Evolutionary conservation across 2,329 filamentous ascomycete species (phyloP), one percentile per base, ranked within the genome.

Genomic region (Sordariomycetes sp.): DNA sequence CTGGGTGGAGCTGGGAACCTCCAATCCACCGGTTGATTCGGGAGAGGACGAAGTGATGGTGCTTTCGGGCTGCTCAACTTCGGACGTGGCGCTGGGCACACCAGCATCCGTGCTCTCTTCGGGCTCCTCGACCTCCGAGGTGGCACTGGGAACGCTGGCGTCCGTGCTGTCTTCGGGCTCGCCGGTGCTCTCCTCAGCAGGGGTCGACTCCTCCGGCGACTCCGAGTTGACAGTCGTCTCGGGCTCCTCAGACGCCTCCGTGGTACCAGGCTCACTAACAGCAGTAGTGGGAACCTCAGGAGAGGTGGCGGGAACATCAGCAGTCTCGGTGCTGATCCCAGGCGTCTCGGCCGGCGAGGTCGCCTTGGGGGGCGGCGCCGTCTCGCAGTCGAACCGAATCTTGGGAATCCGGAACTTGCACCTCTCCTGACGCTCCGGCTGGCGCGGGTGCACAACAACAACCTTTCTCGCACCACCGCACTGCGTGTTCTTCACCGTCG

Each of bases 401-500:
- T 77, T 79, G 73, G 88, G 86, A 64, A 94, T 80, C 64, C 84
- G 83, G 64, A 95, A 78, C 64, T 79, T 78, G 76, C 89, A 94
- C 64, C 71, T 73, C 54, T 77, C 71, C 68, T 82, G 77, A 66
- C 78, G 76, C 61, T 77, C 69, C 61, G 80, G 73, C 67, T 85
- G 81, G 59, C 80, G 71, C 62, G 80, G 78, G 71, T 77, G 82
- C 68, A 84, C 72, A 68, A 96, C 84, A 57, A 81, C 84, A 60
- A 96, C 90, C 59, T 82, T 84, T 68, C 80, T 89, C 62, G 92
- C 91, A 71, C 91, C 91, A 81, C 90, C 92, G 69, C 92, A 97
- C 78, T 96, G 90, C 60, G 76, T 82, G 80, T 96, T 96, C 72
- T 82, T 74, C 65, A 96, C 77, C 53, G 79, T 80, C 59, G 82